Conservation (phyloP, 768 basidiomycete species). For the Pleurotus tuoliensis region DNA sequence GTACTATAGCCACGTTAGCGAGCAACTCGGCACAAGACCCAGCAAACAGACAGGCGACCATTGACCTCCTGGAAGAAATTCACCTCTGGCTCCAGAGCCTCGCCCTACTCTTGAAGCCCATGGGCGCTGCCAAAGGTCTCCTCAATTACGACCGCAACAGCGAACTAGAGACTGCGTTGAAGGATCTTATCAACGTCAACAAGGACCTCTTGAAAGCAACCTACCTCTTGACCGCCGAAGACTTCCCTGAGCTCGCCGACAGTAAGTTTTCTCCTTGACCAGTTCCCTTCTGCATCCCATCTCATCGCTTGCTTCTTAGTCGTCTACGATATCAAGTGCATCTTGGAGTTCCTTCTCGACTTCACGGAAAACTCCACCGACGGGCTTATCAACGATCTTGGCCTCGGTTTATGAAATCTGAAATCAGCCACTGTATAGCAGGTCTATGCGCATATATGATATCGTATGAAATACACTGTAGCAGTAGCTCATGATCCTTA, state of each 20-base stretch:
- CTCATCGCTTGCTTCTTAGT: slow-evolving; percentile 29
- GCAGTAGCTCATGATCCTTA: background rate
- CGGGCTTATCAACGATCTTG: slow-evolving; percentile 37
- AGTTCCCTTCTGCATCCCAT: background rate
- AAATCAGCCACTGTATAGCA: slow-evolving; percentile 18
- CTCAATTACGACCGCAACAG: slow-evolving; percentile 44
- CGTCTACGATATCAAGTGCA: slow-evolving; percentile 58
- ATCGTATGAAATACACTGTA: slow-evolving; percentile 4
- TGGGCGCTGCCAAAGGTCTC: slow-evolving; percentile 45
- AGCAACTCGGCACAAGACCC: no score
- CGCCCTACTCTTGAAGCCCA: slow-evolving; percentile 26
- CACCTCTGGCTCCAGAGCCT: background rate
- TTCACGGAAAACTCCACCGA: slow-evolving; percentile 46
- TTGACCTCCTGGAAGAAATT: no score
- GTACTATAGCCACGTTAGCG: no score
- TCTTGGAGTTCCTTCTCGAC: slow-evolving; percentile 49
- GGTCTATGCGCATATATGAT: slow-evolving; percentile 21
- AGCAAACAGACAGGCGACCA: no score
- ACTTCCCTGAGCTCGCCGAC: slow-evolving; percentile 37
- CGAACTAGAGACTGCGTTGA: slow-evolving; percentile 44
- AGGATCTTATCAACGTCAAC: slow-evolving; percentile 41
- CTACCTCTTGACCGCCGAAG: slow-evolving; percentile 24
- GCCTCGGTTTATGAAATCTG: slow-evolving; percentile 15
- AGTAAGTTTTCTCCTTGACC: background rate
- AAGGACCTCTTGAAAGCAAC: slow-evolving; percentile 40